phyloP scores from a whole-genome alignment of 495 filamentous ascomycete genomes.

The Clohesyomyces aquaticus region DNA sequence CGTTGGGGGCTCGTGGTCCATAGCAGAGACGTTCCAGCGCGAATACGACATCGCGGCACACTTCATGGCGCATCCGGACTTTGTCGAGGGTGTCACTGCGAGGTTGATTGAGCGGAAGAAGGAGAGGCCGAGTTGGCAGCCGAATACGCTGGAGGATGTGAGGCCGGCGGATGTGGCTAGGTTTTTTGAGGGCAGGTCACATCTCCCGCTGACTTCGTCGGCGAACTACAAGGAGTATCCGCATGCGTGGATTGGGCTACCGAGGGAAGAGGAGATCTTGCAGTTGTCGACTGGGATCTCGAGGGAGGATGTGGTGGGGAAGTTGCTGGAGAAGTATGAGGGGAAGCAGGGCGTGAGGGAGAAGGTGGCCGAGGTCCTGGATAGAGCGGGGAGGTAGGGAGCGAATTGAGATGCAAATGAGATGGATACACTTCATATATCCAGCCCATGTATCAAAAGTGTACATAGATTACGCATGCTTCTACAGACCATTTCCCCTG shows the following conservation, averaged over 20 bases:
- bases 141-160: slow-evolving; percentile 67
- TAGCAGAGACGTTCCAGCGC: slow-evolving; percentile 77
- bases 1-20: slow-evolving; percentile 72
- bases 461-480: too few species aligned
- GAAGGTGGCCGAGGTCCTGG: slow-evolving; percentile 52
- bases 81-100: slow-evolving; percentile 81
- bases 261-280: slow-evolving; percentile 72
- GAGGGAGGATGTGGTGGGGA: slow-evolving; percentile 51
- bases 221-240: slow-evolving; percentile 68
- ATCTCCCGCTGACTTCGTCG: slow-evolving; percentile 58
- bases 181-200: slow-evolving; percentile 61
- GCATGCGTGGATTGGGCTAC: slow-evolving; percentile 67
- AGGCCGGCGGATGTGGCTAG: slow-evolving; percentile 55
- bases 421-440: too few species aligned
- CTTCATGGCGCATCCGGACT: slow-evolving; percentile 89
- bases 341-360: slow-evolving; percentile 52
- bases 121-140: slow-evolving; percentile 68
- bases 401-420: slow-evolving; percentile 90
- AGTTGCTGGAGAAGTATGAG: slow-evolving; percentile 51
- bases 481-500: too few species aligned
- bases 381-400: slow-evolving; percentile 49
- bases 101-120: slow-evolving; percentile 66
- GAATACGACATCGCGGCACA: slow-evolving; percentile 77
- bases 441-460: too few species aligned
- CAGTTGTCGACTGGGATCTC: slow-evolving; percentile 44